Percentiles rank a stretch among this genome's conserved stretches.
Conservation (phyloP, 1,284 basidiomycete species). For the Wallemia mellicola region DNA sequence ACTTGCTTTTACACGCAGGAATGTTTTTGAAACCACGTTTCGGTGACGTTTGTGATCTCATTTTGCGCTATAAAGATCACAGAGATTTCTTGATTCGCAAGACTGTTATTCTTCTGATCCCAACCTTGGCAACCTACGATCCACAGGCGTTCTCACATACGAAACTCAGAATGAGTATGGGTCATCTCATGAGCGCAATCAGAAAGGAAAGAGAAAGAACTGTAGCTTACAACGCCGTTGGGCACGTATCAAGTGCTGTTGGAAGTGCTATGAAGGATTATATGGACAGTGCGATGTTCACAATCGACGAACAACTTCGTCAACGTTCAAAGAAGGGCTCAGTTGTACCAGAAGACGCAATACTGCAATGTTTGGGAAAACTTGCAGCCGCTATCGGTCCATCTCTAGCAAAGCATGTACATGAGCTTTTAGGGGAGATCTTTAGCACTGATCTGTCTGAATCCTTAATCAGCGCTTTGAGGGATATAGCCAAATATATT, state of each 20-base stretch:
- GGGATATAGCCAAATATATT: conserved; percentile 61
- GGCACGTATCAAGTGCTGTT: conserved; percentile 73
- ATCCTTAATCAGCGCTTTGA: conserved; percentile 54
- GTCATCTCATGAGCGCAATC: conserved; percentile 55
- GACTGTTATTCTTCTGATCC: conserved; percentile 78
- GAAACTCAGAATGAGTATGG: conserved; percentile 74
- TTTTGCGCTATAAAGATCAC: conserved; percentile 61
- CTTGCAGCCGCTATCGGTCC: conserved; percentile 82
- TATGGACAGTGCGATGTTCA: conserved; percentile 65
- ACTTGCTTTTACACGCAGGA: conserved; percentile 70
- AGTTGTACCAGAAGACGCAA: conserved; percentile 51
- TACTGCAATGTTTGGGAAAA: conserved; percentile 95
- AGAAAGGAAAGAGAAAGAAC: conserved; percentile 62
- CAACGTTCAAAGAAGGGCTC: conserved; percentile 60
- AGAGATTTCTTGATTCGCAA: conserved; percentile 61
- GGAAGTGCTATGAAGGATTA: conserved; percentile 87
- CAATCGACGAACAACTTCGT: conserved; percentile 34
- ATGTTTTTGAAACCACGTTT: conserved; percentile 89
- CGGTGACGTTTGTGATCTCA: conserved; percentile 62
- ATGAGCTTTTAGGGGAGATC: conserved; percentile 91
- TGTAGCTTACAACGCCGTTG: conserved; percentile 77
- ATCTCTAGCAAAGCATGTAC: conserved; percentile 75
- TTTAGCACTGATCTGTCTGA: conserved; percentile 82
- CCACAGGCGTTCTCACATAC: conserved; percentile 64
- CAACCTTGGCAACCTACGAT: conserved; percentile 77